A percentile compares a stretch with the other conserved stretches of the same genome.
Conservation (phyloP, 441 rosid genomes). For the Erodium moschatum region DNA sequence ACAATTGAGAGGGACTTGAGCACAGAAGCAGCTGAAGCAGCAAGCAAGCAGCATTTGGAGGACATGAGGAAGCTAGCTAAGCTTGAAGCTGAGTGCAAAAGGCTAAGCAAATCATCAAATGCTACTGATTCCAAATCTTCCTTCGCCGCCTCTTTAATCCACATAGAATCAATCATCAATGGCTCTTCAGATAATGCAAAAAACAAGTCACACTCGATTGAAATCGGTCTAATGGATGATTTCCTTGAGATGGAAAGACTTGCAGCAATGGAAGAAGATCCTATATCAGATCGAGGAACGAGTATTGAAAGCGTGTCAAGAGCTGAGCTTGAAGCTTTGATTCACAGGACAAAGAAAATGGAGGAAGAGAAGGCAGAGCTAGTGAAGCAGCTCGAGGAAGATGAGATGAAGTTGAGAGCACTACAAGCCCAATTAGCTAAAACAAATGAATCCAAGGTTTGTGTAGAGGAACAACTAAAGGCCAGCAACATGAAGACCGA, state of each 20-base stretch:
- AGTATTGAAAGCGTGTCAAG: slow-evolving; percentile 25
- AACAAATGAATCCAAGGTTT: slow-evolving; percentile 42
- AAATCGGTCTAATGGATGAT: slow-evolving; percentile 62
- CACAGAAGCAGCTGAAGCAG: slow-evolving; percentile 71
- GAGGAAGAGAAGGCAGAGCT: slow-evolving; percentile 34
- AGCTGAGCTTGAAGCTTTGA: slow-evolving; percentile 41
- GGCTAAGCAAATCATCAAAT: slow-evolving; percentile 38
- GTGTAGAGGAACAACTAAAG: slow-evolving; percentile 41
- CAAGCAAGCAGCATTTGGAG: slow-evolving; percentile 38
- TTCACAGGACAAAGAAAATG: slow-evolving; percentile 42
- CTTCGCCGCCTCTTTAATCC: too few relatives aligned
- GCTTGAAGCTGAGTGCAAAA: slow-evolving; percentile 74
- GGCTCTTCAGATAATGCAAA: slow-evolving; percentile 26
- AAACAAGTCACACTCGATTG: slow-evolving; percentile 12
- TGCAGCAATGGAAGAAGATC: slow-evolving; percentile 34
- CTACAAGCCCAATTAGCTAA: slow-evolving; percentile 38
- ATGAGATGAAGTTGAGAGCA: slow-evolving; percentile 27
- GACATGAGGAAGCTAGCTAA: slow-evolving; percentile 53
- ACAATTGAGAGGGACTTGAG: slow-evolving; percentile 70
- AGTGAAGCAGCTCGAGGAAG: slow-evolving; percentile 37
- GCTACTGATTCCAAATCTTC: not conserved
- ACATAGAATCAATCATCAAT: slow-evolving; percentile 2
- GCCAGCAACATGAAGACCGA: slow-evolving; percentile 38
- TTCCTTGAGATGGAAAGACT: slow-evolving; percentile 94
- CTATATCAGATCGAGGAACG: not conserved